Conservation (phyloP, 2,329 filamentous ascomycete species). For the Amauroascus niger region DNA sequence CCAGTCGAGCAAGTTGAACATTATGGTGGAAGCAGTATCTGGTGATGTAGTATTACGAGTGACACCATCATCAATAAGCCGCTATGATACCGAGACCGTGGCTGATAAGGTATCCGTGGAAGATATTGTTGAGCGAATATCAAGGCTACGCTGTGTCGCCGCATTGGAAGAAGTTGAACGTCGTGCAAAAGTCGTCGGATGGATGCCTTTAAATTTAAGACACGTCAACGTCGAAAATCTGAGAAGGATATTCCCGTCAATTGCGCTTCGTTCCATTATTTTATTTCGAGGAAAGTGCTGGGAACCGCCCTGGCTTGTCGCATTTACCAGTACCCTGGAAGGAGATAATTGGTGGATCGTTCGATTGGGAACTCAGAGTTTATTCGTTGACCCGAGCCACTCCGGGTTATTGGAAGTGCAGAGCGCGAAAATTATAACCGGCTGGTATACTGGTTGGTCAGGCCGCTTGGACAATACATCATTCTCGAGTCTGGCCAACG, state of each 20-base stretch:
- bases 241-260: slow-evolving; percentile 52
- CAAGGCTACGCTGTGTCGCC: slow-evolving; percentile 31
- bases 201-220: slow-evolving; percentile 28
- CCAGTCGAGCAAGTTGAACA: slow-evolving; percentile 47
- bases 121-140: slow-evolving; percentile 32
- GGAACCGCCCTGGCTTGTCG: slow-evolving; percentile 61
- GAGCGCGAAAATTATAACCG: slow-evolving; percentile 26
- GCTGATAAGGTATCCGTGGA: slow-evolving; percentile 37
- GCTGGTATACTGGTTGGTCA: slow-evolving; percentile 20
- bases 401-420: slow-evolving; percentile 17
- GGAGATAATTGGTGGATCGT: slow-evolving; percentile 75
- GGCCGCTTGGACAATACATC: slow-evolving; percentile 22
- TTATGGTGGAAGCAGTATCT: slow-evolving; percentile 66
- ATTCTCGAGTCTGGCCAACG: slow-evolving; percentile 31
- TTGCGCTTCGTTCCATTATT: slow-evolving; percentile 56
- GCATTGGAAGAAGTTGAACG: slow-evolving; percentile 35
- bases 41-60: slow-evolving; percentile 66
- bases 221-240: slow-evolving; percentile 36
- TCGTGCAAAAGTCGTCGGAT: slow-evolving; percentile 29
- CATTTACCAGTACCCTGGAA: slow-evolving; percentile 57
- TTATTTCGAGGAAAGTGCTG: slow-evolving; percentile 63
- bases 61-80: slow-evolving; percentile 46
- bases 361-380: slow-evolving; percentile 19
- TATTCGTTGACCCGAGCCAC: neutral
- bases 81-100: slow-evolving; percentile 58